Base-by-base conservation (phyloP, 176 grass and related monocot species). In the Eragrostis nindensis region DNA sequence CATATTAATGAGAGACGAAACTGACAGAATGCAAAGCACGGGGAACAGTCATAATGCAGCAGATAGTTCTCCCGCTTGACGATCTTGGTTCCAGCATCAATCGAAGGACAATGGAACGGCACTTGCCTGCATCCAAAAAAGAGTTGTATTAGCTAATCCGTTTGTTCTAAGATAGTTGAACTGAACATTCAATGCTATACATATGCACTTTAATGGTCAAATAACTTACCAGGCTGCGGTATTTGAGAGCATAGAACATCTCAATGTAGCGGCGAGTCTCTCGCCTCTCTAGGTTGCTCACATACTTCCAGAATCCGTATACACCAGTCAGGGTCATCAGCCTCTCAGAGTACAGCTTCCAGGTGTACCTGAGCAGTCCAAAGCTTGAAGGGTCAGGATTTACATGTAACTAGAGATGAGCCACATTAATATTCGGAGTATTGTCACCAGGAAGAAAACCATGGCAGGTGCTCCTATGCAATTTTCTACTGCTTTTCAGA, bases 321-420 rank as follows among this genome's bases (percentile, higher is more conserved):
- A 98, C 95, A 79, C 92, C 95, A 19, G 95, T 91, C 81, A 98
- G 75, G 59, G 95, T 94, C 95, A 98, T 98, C 84, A 98, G 83
- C 87, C 95, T 98, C 88, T 98, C 95, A 0, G 95, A 94, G 83
- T 98, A 98, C 50, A 98, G 85, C 95, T 98, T 98, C 95, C 95
- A 98, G 61, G 95, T 98, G 86, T 98, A 98, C 87, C 94, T 97
- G 63, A 56, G 19, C 16, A 79, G 70, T 80, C 5, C 46, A 36
- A 71, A 62, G 17, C 26, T 64, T 66, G 12, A 25, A 72, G 17
- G 24, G 65, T 85, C 57, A 85, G 2, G 48, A 81, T 72, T 76
- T 66, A 49, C 0, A 46, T 48, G 16, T 24, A 13, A 2, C 12
- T 69, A 27, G 13, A 78, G 40, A 72, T 26, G 8, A 14, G 17